Evolutionary conservation across 306 rosid species (phyloP), one percentile per base, ranked within the genome.

Genomic region (Vachellia collinsii): DNA sequence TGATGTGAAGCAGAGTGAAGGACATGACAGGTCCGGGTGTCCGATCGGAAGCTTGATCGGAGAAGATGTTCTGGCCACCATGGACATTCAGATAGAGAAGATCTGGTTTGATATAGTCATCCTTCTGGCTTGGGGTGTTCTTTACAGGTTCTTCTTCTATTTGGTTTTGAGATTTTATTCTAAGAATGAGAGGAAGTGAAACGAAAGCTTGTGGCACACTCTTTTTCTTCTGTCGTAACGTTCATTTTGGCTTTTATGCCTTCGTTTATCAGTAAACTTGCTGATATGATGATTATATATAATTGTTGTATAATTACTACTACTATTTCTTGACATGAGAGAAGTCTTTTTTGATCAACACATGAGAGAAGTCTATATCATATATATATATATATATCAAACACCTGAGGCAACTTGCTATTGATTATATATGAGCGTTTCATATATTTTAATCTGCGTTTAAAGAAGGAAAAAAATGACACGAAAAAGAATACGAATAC

Each of bases 41-140:
- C 65, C 75, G 0, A 43, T 4, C 0, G 38, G 72, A 13, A 91
- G 97, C 82, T 80, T 92, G 66, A 84, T 94, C 3, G 94, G 97
- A 70, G 89, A 91, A 80, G 94, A 94, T 76, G 84, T 94, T n/a
- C 29, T 94, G 72, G 71, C 81, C 53, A 73, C 94, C 5, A 90
- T 92, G 97, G 97, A 90, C 76, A 79, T 92, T 47, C 62, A 46
- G 3, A 48, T 39, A 76, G 76, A 90, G 20, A 84, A 72, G 42
- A 41, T 90, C n/a, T 92, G 92, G 97, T 85, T 81, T 34, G 91
- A 92, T 72, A 56, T 94, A 17, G 78, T n/a, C 16, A 90, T 92
- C 79, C 87, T 94, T 84, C 94, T 92, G 36, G 98, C 94, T 74
- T 92, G 97, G 98, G 97, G 97, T 56, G 91, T 90, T 73, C 97